Percentiles rank a stretch among this genome's conserved stretches.
Evolutionary conservation across 2,329 filamentous ascomycete genomes (phyloP).

Genomic region (Dothideomycetes sp.): DNA sequence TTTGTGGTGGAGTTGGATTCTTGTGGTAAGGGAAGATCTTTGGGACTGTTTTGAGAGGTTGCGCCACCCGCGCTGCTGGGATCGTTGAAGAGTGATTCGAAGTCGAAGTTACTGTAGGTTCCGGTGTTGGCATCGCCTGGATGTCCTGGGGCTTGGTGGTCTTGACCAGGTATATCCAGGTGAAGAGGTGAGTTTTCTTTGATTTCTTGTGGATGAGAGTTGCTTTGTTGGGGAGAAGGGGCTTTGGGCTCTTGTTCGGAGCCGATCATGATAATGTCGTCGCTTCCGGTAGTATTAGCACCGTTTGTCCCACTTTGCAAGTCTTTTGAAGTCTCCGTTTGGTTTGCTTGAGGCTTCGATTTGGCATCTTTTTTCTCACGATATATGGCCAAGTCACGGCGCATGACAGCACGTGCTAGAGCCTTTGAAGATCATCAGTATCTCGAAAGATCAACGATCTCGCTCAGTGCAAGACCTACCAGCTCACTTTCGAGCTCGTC

Average conservation of each 20-base stretch:
- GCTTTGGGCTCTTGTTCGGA: conserved; percentile 8
- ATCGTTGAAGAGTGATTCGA: conserved; percentile 29
- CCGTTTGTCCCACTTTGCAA: background rate
- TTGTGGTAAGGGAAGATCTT: conserved; percentile 1
- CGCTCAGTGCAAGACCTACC: conserved; percentile 24
- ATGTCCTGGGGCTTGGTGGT: conserved; percentile 10
- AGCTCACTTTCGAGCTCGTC: conserved; percentile 42
- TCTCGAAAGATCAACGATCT: too few relatives aligned
- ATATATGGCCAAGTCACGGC: conserved; percentile 26
- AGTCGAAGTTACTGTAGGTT: conserved; percentile 23
- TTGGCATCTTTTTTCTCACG: conserved; percentile 18
- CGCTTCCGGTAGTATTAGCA: background rate
- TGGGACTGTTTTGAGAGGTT: conserved; percentile 15
- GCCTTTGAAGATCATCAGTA: conserved; percentile 18
- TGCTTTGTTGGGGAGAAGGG: conserved; percentile 4
- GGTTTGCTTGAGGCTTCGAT: background rate
- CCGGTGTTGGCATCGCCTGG: conserved; percentile 11
- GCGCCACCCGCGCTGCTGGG: conserved; percentile 17
- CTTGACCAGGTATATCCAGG: conserved; percentile 8
- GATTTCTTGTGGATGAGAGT: background rate
- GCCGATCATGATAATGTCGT: conserved; percentile 15
- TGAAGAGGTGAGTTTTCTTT: conserved; percentile 5
- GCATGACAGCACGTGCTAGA: conserved; percentile 25
- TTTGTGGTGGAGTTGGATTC: background rate
- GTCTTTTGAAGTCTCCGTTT: background rate